Conservation (phyloP, 495 filamentous ascomycete genomes). For the Neurospora pannonica region DNA sequence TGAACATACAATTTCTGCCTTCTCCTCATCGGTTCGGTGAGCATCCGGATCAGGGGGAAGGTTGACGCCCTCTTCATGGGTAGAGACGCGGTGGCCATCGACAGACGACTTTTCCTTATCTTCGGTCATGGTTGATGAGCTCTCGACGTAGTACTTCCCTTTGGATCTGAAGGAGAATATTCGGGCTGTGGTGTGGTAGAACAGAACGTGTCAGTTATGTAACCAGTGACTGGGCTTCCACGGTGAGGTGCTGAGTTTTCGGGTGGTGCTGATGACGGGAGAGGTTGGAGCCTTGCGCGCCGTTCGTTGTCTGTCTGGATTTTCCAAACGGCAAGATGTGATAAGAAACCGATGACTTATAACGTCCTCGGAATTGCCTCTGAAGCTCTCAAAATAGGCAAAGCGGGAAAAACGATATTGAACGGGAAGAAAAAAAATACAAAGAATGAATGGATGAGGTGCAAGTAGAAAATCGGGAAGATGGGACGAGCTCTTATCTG, state of each 20-base stretch:
- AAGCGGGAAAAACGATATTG: background rate
- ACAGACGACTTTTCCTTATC: constrained; percentile 21
- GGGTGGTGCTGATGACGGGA: background rate
- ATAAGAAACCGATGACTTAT: background rate
- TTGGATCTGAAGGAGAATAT: constrained; percentile 3
- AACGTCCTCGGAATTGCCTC: background rate
- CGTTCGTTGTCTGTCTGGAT: background rate
- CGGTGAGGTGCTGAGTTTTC: background rate
- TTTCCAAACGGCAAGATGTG: background rate
- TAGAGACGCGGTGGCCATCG: constrained; percentile 19
- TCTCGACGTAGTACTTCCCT: constrained; percentile 11
- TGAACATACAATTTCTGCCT: constrained; percentile 50
- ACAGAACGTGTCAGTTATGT: constrained; percentile 1
- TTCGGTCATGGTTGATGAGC: constrained; percentile 12
- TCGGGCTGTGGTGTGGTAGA: constrained; percentile 1
- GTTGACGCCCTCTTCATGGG: constrained; percentile 17
- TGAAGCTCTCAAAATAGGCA: background rate
- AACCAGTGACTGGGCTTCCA: background rate
- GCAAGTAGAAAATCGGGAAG: background rate
- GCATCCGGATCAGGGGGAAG: constrained; percentile 52
- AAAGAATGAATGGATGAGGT: background rate
- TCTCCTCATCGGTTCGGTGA: constrained; percentile 57
- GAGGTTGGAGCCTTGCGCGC: background rate
- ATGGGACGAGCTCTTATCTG: background rate
- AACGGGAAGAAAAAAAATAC: background rate